A percentile compares a stretch with the other conserved stretches of the same genome.
Evolutionary conservation across 2,329 filamentous ascomycete genomes (phyloP).

Genomic region (Nemania abortiva): DNA sequence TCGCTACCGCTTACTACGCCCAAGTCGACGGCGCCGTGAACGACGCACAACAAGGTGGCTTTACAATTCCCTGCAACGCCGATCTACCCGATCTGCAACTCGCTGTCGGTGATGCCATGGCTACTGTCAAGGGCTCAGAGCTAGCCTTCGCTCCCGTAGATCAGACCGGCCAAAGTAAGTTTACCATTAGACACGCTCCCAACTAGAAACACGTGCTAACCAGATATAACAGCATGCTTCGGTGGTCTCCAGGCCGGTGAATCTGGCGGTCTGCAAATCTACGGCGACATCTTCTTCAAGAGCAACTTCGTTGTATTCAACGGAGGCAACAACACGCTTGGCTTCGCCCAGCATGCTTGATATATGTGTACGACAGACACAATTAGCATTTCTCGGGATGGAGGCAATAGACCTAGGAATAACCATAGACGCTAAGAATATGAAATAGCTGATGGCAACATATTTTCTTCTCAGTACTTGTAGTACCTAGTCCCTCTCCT

Average conservation of each 20-base stretch:
- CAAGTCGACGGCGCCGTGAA: conserved; percentile 59
- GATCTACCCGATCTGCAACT: conserved; percentile 64
- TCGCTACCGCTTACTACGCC: conserved; percentile 64
- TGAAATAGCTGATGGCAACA: neutral
- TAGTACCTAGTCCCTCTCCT: neutral
- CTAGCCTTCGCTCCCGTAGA: conserved; percentile 66
- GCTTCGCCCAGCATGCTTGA: conserved; percentile 67
- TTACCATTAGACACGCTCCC: neutral
- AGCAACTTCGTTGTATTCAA: conserved; percentile 70
- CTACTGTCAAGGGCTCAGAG: conserved; percentile 65
- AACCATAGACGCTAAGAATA: neutral
- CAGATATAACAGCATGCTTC: conserved; percentile 65
- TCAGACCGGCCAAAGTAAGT: conserved; percentile 61
- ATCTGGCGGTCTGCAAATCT: conserved; percentile 68
- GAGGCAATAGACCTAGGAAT: neutral
- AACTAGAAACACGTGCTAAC: conserved; percentile 10
- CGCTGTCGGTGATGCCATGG: conserved; percentile 68
- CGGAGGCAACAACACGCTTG: conserved; percentile 65
- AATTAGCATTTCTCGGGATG: neutral
- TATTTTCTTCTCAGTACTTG: neutral
- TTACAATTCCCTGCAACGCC: conserved; percentile 61
- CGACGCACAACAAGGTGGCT: conserved; percentile 56
- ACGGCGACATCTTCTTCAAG: conserved; percentile 72
- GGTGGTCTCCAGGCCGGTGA: conserved; percentile 73
- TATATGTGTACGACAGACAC: conserved; percentile 8